These are phyloP conservation scores for Fusarium guadeloupense DNA, from an alignment of 2,329 filamentous ascomycete species.

Conservation along the genomic window DNA sequence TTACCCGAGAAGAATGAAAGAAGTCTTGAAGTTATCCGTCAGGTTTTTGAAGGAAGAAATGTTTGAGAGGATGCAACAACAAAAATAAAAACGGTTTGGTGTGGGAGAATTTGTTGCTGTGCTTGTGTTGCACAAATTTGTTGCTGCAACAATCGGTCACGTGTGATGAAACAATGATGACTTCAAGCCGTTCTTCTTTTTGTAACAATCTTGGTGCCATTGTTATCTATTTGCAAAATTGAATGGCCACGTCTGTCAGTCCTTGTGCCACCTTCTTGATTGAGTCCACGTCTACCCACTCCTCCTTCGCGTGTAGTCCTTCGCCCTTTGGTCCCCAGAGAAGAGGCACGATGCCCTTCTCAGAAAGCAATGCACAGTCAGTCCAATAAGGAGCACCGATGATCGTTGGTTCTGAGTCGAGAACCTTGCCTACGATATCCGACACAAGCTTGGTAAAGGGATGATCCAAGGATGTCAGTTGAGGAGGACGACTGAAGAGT, in stretches of 20 bases:
- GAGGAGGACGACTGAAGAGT: constrained; percentile 55
- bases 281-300: constrained; percentile 59
- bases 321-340: constrained; percentile 58
- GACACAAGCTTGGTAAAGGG: constrained; percentile 50
- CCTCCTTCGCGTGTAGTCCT: constrained; percentile 60
- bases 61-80: neutral
- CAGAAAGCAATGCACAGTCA: constrained; percentile 58
- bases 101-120: neutral
- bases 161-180: neutral
- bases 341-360: constrained; percentile 56
- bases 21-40: neutral
- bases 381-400: constrained; percentile 56
- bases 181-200: neutral
- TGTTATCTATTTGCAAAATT: constrained; percentile 43
- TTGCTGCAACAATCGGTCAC: neutral
- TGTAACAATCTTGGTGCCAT: neutral
- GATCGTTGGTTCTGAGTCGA: constrained; percentile 43
- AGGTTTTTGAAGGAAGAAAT: neutral
- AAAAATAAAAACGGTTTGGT: neutral
- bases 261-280: constrained; percentile 47
- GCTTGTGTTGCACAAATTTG: neutral
- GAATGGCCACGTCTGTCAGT: constrained; percentile 39
- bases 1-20: neutral
- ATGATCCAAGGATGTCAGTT: constrained; percentile 52
- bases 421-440: constrained; percentile 39